A percentile compares a stretch with the other conserved stretches of the same genome.
Conservation (phyloP, 306 rosid species). For the Casuarina glauca region DNA sequence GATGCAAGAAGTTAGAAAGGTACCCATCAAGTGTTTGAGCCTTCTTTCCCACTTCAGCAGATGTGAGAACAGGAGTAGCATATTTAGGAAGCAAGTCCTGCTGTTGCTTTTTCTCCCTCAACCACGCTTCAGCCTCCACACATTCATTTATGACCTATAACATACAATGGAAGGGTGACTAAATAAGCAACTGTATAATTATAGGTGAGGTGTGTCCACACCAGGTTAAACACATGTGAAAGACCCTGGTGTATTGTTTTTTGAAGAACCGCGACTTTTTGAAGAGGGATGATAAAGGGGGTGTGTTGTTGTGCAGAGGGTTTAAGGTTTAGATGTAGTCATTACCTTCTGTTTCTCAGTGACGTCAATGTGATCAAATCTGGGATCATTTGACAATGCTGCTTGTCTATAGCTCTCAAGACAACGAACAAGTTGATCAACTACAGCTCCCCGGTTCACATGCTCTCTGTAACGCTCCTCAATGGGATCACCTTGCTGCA, state of each 20-base stretch:
- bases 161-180: not conserved
- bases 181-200: not conserved
- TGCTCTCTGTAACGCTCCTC: slow-evolving; percentile 78
- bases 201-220: not conserved
- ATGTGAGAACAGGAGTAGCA: slow-evolving; percentile 67
- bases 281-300: too few relatives aligned
- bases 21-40: slow-evolving; percentile 88
- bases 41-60: slow-evolving; percentile 79
- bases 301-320: too few relatives aligned
- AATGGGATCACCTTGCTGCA: slow-evolving; percentile 93
- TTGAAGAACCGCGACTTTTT: too few relatives aligned
- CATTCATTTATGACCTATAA: slow-evolving; percentile 75
- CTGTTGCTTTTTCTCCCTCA: slow-evolving; percentile 73
- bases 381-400: slow-evolving; percentile 67
- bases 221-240: too few relatives aligned
- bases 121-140: slow-evolving; percentile 87
- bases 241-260: too few relatives aligned
- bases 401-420: slow-evolving; percentile 79
- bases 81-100: slow-evolving; percentile 78
- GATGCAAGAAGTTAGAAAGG: not conserved
- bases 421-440: slow-evolving; percentile 61
- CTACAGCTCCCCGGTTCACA: slow-evolving; percentile 63
- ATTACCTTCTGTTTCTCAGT: slow-evolving; percentile 78
- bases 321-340: too few relatives aligned
- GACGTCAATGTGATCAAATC: slow-evolving; percentile 83